These are phyloP conservation scores for Lepraria neglecta DNA, from an alignment of 495 filamentous ascomycete species.

Conservation along the genomic window DNA sequence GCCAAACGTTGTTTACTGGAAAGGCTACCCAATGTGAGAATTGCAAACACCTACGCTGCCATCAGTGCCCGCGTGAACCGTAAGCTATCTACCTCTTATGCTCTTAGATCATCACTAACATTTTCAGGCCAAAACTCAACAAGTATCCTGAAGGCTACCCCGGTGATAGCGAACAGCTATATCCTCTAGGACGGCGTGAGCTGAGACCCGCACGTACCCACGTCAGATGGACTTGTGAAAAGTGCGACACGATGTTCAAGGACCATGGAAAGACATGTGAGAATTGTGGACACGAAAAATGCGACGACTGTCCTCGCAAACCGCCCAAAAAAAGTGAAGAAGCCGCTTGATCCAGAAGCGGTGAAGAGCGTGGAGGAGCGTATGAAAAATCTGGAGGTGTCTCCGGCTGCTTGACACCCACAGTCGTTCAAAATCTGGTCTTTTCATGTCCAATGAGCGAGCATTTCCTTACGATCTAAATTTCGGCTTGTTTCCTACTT, in stretches of 20 bases:
- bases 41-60: slow-evolving; percentile 74
- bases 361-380: slow-evolving; percentile 53
- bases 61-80: slow-evolving; percentile 74
- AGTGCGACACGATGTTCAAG: slow-evolving; percentile 53
- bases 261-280: slow-evolving; percentile 45
- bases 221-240: slow-evolving; percentile 57
- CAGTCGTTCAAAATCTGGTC: neutral
- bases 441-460: neutral
- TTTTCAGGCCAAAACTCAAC: slow-evolving; percentile 55
- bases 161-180: slow-evolving; percentile 51
- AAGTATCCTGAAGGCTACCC: slow-evolving; percentile 76
- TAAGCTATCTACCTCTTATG: slow-evolving; percentile 41
- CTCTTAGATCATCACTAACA: slow-evolving; percentile 11
- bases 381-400: slow-evolving; percentile 43
- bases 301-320: slow-evolving; percentile 40
- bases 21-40: slow-evolving; percentile 57
- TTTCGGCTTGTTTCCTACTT: neutral
- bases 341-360: slow-evolving; percentile 59
- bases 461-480: neutral
- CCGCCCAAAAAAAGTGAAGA: slow-evolving; percentile 55
- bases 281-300: slow-evolving; percentile 52
- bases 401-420: slow-evolving; percentile 22
- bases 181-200: slow-evolving; percentile 34
- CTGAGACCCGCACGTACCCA: slow-evolving; percentile 42
- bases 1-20: slow-evolving; percentile 54